A percentile compares a stretch with the other conserved stretches of the same genome.
Conservation (phyloP, 148 eudicot species). For the Hydrangea macrophylla region DNA sequence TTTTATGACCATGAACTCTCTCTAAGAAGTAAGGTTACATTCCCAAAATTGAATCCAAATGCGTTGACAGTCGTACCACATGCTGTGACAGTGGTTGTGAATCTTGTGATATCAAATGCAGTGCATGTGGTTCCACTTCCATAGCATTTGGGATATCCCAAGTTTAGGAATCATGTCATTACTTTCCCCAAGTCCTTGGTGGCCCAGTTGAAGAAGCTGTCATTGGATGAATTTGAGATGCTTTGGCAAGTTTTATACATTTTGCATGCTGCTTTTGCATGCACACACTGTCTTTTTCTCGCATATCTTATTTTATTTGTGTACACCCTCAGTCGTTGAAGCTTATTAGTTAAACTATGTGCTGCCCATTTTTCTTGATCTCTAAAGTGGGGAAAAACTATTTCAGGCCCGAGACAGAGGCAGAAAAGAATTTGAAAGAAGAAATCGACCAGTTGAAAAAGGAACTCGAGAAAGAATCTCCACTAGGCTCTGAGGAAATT, state of each 20-base stretch:
- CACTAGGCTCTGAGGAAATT: slow-evolving; percentile 34
- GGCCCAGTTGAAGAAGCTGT: not conserved
- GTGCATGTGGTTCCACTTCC: too few relatives aligned
- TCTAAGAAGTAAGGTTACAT: not conserved
- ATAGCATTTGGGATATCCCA: too few relatives aligned
- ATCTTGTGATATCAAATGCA: too few relatives aligned
- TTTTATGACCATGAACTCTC: not conserved
- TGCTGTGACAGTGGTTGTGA: too few relatives aligned
- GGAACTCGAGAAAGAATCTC: slow-evolving; percentile 18
- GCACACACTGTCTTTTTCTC: not conserved
- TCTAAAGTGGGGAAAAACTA: not conserved
- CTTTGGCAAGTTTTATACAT: not conserved
- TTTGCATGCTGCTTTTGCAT: not conserved
- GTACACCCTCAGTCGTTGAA: not conserved
- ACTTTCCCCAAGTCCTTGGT: too few relatives aligned
- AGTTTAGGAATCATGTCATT: too few relatives aligned
- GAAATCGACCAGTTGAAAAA: slow-evolving; percentile 41
- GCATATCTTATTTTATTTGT: not conserved
- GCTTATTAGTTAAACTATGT: not conserved
- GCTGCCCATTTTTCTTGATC: not conserved
- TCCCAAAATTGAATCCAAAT: too few relatives aligned
- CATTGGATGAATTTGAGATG: not conserved
- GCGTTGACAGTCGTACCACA: too few relatives aligned
- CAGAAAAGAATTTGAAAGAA: slow-evolving; percentile 48
- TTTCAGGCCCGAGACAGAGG: slow-evolving; percentile 57